Evolutionary conservation across 2,329 filamentous ascomycete genomes (phyloP), one percentile per base, ranked within the genome.

Genomic region (Orbilia ellipsospora): DNA sequence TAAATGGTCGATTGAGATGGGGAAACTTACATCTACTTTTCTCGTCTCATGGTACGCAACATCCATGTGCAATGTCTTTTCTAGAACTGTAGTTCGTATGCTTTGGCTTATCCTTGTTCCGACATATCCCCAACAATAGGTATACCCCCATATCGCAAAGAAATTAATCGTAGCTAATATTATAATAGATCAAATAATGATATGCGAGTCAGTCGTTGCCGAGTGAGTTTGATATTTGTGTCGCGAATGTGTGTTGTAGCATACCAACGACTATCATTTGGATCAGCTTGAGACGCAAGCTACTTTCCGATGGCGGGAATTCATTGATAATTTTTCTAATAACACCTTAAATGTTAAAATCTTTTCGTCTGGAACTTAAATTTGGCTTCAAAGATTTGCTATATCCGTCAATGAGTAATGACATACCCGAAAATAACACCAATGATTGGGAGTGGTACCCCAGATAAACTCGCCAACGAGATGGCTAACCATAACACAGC

Each of bases 31-130:
- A 79, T 87, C 85, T 18, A 85, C 83, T 44, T 84, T 83, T 73
- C 84, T 81, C 12, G 83, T 83, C 70, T 87, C 86, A 74, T 86
- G 85, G 78, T 85, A 87, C 10, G 84, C 81, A 78, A 86, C 84
- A 61, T 87, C 85, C 79, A 86, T 83, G 31, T 85, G 83, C 20
- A 87, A 80, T 6, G 85, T 82, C 72, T 83, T 83, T 42, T 84
- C 80, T 13, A 87, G 81, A 36, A 86, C 81, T 44, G 82, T 81
- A 69, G 84, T 83, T 55, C 86, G 82, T 5, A 86, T 80, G 36
- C 83, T 83, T 67, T 85, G 81, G 4, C 85, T 84, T 10, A 87
- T 82, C 55, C 83, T 82, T 77, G 86, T 85, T 13, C 85, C 85
- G 15, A 85, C 82, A 12, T 86, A 81, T 1, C 84, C 84, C 82